Evolutionary conservation across 192 early-diverging fungal species (phyloP), one percentile per base, ranked within the genome.

Genomic region (Backusella parvicylindrica): DNA sequence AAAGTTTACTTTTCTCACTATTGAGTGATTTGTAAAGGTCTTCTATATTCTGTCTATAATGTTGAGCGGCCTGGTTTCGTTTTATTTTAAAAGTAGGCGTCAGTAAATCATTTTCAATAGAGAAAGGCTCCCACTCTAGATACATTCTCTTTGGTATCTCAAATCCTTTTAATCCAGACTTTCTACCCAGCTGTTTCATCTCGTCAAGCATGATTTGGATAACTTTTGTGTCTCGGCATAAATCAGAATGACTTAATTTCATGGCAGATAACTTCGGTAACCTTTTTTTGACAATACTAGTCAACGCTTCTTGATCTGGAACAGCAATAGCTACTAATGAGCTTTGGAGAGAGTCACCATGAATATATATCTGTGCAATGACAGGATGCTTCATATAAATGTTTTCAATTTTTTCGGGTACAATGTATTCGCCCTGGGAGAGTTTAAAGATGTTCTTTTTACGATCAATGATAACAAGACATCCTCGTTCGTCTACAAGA

Each of bases 381-480:
- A 87, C 41, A 53, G 75, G 78, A 70, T 78, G 79, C 23, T 76
- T 79, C 13, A 75, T 72, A 35, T 85, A 81, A 21, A 85, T 81
- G 72, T 89, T 91, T 77, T 98, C 96, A 28, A 95, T 86, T 77
- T 96, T 95, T 78, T 98, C 96, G 36, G 95, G 95, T 0, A 95
- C 94, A 81, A 98, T 88, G 80, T 96, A 73, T 63, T 50, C 64
- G 21, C 72, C 74, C 64, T 94, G 90, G 33, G 89, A 76, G 18
- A 95, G 85, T 80, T 93, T 93, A 85, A 95, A 92, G 73, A 93
- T 91, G 70, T 91, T 91, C 81, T 93, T 96, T 72, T 90, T 90
- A 75, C 95, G 90, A 78, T 96, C 95, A 77, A 98, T 86, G 75
- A 97, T 93, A 31, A 83, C 84, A 63, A 97, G 73, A 9, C 87